Evolutionary conservation across 2,329 filamentous ascomycete genomes (phyloP).

Genomic region (Zelopaecilomyces penicillatus): DNA sequence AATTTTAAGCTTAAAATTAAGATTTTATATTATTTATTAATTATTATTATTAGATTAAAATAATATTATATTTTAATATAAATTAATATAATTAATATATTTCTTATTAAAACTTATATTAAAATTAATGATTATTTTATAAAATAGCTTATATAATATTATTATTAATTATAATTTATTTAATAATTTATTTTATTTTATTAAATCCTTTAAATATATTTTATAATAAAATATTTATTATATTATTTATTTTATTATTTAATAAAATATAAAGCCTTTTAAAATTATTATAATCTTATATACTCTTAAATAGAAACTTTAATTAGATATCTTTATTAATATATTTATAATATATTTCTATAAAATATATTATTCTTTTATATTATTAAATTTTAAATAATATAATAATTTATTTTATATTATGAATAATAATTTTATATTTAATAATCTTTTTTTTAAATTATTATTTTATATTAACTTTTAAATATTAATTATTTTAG

Average conservation of each 20-base stretch:
- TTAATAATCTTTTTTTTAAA: no score
- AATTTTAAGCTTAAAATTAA: not conserved
- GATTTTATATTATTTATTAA: not conserved
- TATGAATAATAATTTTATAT: not conserved
- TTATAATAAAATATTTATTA: not conserved
- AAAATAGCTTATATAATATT: conserved; percentile 2
- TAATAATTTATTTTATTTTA: not conserved
- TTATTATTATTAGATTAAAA: not conserved
- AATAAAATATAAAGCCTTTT: conserved; percentile 1
- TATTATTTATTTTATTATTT: not conserved
- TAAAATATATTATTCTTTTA: not conserved
- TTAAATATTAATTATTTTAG: no score
- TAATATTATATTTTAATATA: no score
- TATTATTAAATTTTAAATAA: not conserved
- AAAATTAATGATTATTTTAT: not conserved
- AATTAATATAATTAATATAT: not conserved
- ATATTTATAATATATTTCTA: conserved; percentile 2
- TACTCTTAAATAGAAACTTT: not conserved
- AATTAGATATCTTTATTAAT: not conserved
- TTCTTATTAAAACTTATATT: conserved; percentile 1
- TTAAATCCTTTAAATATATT: no score
- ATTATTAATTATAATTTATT: conserved; percentile 1
- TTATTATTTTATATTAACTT: no score
- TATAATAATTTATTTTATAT: not conserved
- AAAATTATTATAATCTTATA: not conserved